These are phyloP conservation scores for Colletotrichum falcatum DNA, from an alignment of 2,329 filamentous ascomycete genomes.

Conservation along the genomic window DNA sequence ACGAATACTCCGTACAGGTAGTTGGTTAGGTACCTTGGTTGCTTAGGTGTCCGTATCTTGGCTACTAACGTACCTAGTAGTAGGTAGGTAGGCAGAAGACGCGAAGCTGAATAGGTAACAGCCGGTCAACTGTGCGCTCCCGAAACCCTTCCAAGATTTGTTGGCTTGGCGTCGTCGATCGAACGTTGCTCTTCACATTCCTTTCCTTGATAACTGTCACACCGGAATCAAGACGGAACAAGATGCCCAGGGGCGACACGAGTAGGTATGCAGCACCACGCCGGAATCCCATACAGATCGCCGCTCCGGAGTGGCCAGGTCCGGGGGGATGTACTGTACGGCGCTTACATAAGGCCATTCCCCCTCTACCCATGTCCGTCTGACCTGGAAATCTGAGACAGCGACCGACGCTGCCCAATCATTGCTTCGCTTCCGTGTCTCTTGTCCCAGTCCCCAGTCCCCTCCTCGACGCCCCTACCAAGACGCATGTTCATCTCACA, in stretches of 20 bases:
- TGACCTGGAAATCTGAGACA: slow-evolving; percentile 24
- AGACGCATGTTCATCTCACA: slow-evolving; percentile 16
- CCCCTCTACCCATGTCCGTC: too few species aligned
- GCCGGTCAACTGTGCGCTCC: not conserved
- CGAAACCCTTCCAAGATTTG: not conserved
- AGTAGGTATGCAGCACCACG: not conserved
- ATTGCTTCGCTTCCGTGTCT: not conserved
- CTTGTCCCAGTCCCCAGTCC: too few species aligned
- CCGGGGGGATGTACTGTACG: not conserved
- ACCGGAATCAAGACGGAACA: slow-evolving; percentile 26
- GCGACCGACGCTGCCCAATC: slow-evolving; percentile 5
- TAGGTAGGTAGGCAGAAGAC: too few species aligned
- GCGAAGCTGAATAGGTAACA: not conserved
- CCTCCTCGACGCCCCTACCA: not conserved
- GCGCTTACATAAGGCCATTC: slow-evolving; percentile 36
- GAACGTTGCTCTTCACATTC: not conserved
- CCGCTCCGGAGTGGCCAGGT: not conserved
- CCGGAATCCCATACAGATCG: slow-evolving; percentile 23
- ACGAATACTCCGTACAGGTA: too few species aligned
- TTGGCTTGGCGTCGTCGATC: slow-evolving; percentile 9
- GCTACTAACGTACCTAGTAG: too few species aligned
- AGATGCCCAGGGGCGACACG: slow-evolving; percentile 21
- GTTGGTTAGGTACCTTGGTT: too few species aligned
- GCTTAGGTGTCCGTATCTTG: too few species aligned
- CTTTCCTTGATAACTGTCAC: slow-evolving; percentile 11